phyloP scores from a whole-genome alignment of 2,329 filamentous ascomycete genomes.

The Knufia petricola region DNA sequence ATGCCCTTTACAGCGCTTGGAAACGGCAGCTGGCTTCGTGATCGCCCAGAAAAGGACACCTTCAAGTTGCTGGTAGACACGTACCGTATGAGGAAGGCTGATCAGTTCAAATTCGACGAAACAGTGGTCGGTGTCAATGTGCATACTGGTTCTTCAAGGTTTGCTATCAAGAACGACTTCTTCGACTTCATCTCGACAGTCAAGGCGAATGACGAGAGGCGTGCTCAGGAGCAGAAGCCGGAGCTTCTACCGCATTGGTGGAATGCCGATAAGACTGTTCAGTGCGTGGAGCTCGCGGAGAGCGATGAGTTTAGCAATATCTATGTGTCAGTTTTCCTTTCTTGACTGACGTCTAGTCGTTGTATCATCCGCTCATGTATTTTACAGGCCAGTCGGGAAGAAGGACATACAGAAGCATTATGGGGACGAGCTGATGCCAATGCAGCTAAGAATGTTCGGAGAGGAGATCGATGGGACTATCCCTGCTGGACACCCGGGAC shows the following conservation, averaged over 20 bases:
- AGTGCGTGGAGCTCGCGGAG: too few species aligned
- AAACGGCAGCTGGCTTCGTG: constrained; percentile 35
- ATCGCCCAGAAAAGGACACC: constrained; percentile 35
- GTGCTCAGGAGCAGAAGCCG: too few species aligned
- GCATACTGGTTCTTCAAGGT: background rate
- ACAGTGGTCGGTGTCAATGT: background rate
- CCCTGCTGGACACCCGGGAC: too few species aligned
- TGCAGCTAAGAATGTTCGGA: constrained; percentile 43
- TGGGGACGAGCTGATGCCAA: constrained; percentile 35
- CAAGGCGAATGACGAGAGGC: background rate
- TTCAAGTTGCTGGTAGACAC: constrained; percentile 39
- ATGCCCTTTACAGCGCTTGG: constrained; percentile 34
- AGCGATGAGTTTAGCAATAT: background rate
- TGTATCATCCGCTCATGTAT: too few species aligned
- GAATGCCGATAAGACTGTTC: too few species aligned
- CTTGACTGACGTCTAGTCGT: too few species aligned
- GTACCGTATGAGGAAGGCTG: constrained; percentile 38
- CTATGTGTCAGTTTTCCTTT: too few species aligned
- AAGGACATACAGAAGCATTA: constrained; percentile 33
- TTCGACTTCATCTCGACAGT: too few species aligned
- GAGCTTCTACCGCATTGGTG: too few species aligned
- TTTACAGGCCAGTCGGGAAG: background rate
- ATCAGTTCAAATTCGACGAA: constrained; percentile 23
- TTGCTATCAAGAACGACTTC: background rate
- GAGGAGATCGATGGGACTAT: constrained; percentile 24